phyloP scores from a whole-genome alignment of 2,329 filamentous ascomycete species.

The Chalaropsis ovoidea region DNA sequence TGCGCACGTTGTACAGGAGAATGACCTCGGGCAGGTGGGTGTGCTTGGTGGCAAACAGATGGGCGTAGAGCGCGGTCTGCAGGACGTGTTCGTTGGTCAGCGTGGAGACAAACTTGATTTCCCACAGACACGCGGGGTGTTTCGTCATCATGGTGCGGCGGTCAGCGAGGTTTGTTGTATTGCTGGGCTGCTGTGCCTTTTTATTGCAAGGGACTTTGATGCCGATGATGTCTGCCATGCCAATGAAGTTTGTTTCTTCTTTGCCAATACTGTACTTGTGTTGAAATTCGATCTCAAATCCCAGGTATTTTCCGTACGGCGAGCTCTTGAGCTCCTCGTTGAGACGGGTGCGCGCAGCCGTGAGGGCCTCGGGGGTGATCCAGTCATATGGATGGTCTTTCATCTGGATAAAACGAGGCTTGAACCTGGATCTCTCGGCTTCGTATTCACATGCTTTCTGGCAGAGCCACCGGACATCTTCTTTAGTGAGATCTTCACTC shows the following conservation, averaged over 20 bases:
- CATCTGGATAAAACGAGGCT: conserved; percentile 29
- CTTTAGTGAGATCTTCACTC: background rate
- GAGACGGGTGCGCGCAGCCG: conserved; percentile 27
- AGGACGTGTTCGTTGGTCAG: conserved; percentile 29
- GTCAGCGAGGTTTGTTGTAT: background rate
- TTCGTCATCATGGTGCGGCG: background rate
- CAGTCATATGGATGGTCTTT: conserved; percentile 29
- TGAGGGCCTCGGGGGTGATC: conserved; percentile 28
- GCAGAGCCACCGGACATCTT: conserved; percentile 29
- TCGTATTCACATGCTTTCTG: conserved; percentile 29
- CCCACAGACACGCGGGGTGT: conserved; percentile 28
- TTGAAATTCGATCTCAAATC: conserved; percentile 16
- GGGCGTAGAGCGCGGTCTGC: conserved; percentile 30
- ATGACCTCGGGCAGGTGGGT: conserved; percentile 25
- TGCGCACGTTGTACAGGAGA: conserved; percentile 30
- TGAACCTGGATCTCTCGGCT: conserved; percentile 28
- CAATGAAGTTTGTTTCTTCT: background rate
- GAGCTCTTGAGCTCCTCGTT: conserved; percentile 22
- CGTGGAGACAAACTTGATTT: conserved; percentile 31
- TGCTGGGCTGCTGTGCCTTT: background rate
- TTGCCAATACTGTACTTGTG: background rate
- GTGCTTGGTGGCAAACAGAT: conserved; percentile 25
- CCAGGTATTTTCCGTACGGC: background rate
- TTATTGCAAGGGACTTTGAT: conserved; percentile 1
- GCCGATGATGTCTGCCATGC: conserved; percentile 19